Evolutionary conservation across 2,329 filamentous ascomycete genomes (phyloP), one percentile per base, ranked within the genome.

Genomic region (Cladobotryum mycophilum): DNA sequence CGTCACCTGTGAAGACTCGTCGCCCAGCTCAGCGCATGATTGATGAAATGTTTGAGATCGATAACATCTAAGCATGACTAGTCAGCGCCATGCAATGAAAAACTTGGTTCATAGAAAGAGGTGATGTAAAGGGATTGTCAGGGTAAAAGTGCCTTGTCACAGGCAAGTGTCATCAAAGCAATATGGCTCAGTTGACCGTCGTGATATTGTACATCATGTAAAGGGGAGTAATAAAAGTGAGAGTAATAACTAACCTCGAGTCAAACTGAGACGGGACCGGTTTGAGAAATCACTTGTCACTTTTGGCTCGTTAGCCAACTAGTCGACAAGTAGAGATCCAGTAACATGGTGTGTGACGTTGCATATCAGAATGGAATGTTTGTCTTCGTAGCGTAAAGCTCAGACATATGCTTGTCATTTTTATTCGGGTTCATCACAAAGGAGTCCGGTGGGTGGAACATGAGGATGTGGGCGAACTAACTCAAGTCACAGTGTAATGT

Each of bases 381-480:
- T 70, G 57, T 72, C 69, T 61, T 72, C 69, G 64, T 68, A 55
- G 70, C 70, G 75, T 67, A 67, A 53, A 78, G 82, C 89, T 95
- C 85, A 79, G 89, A 95, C 89, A 95, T 95, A 95, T 95, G 89
- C 89, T 95, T 95, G 89, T 95, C 89, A 82, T 83, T 85, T 80
- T 78, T 75, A 77, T 81, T 85, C 89, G 81, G 77, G 70, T 79
- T 93, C 88, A 93, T 93, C 89, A 93, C 82, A 61, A 56, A 61
- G 58, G 59, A 55, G 53, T 45, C 56, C 47, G 38, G 50, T 50
- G 54, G 47, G 36, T 48, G 48, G 51, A 54, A 53, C 45, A 40
- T 53, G 41, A 47, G 48, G 41, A 9, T 35, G 30, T 35, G 46
- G 53, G 47, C 46, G 22, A 49, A 68, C 64, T 65, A 49, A 59